Percentiles rank a stretch among this genome's conserved stretches.
Conservation (phyloP, 352 stramenopile genomes). For the Globisporangium echinulatum region DNA sequence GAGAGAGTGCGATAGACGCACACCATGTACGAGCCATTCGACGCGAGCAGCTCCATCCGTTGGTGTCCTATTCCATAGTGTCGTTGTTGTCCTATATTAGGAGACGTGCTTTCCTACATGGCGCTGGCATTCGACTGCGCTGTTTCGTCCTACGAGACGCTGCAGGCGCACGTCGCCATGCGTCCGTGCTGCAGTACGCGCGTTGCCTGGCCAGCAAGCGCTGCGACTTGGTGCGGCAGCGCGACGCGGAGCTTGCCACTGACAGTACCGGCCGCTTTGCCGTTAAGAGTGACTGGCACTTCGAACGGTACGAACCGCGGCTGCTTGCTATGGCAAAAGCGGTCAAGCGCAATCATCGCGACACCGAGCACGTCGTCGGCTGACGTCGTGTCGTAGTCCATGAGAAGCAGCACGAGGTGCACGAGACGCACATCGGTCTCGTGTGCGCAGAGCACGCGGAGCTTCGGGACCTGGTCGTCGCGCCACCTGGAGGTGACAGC, state of each 20-base stretch:
- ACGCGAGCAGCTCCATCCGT: not conserved
- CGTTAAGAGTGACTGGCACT: slow-evolving; percentile 33
- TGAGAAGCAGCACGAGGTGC: slow-evolving; percentile 69
- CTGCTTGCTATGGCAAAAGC: slow-evolving; percentile 31
- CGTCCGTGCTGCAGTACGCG: slow-evolving; percentile 10
- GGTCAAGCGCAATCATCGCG: slow-evolving; percentile 47
- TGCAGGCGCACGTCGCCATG: slow-evolving; percentile 50
- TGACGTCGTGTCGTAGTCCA: slow-evolving; percentile 79
- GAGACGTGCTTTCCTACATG: too few species aligned
- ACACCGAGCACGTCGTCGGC: slow-evolving; percentile 68
- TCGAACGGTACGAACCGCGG: slow-evolving; percentile 58
- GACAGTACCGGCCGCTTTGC: slow-evolving; percentile 45
- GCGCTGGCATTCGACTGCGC: slow-evolving; percentile 1
- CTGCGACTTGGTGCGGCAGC: slow-evolving; percentile 42
- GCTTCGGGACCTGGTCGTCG: slow-evolving; percentile 56
- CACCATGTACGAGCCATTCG: not conserved
- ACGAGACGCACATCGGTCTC: slow-evolving; percentile 49
- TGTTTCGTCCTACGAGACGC: slow-evolving; percentile 27
- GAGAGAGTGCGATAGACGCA: too few species aligned
- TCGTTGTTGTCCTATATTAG: too few species aligned
- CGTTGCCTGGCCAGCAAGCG: slow-evolving; percentile 16
- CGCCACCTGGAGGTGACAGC: slow-evolving; percentile 30
- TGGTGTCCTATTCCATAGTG: too few species aligned
- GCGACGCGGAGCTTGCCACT: slow-evolving; percentile 52
- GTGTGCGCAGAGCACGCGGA: slow-evolving; percentile 43